These are phyloP conservation scores for Cladorrhinum sp. DNA, from an alignment of 2,329 filamentous ascomycete species.

Conservation along the genomic window DNA sequence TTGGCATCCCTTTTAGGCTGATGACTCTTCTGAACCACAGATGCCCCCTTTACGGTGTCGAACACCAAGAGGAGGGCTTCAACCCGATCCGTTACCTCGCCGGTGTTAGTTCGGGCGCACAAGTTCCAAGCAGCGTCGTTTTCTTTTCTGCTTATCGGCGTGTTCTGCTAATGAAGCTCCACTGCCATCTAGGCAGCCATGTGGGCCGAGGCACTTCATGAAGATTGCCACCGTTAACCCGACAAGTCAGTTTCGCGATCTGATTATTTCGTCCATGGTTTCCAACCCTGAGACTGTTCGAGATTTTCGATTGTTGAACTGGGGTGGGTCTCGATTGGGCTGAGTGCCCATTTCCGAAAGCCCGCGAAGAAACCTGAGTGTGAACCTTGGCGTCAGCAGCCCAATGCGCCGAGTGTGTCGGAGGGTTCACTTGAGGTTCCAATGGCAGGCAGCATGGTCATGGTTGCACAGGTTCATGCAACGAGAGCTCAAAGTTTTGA, in stretches of 20 bases:
- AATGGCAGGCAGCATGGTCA: not conserved
- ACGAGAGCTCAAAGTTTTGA: not conserved
- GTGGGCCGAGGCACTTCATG: not conserved
- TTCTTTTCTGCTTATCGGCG: not conserved
- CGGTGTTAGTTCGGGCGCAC: not conserved
- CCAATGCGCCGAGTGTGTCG: not conserved
- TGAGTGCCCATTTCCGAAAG: not conserved
- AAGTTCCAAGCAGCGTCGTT: not conserved
- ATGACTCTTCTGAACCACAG: not conserved
- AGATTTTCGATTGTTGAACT: not conserved
- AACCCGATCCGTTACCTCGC: not conserved
- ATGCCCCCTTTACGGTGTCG: not conserved
- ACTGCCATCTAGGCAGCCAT: not conserved
- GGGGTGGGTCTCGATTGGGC: not conserved
- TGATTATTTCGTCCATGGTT: not conserved
- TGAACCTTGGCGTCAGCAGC: not conserved
- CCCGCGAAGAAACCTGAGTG: not conserved
- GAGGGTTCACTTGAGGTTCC: no score
- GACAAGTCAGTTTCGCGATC: not conserved
- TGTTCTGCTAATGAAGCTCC: not conserved
- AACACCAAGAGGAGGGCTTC: not conserved
- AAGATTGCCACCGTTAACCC: not conserved
- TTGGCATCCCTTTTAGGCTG: no score
- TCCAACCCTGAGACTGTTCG: not conserved
- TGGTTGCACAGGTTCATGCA: not conserved